Conservation (phyloP, 306 rosid genomes). For the Comarum palustre region DNA sequence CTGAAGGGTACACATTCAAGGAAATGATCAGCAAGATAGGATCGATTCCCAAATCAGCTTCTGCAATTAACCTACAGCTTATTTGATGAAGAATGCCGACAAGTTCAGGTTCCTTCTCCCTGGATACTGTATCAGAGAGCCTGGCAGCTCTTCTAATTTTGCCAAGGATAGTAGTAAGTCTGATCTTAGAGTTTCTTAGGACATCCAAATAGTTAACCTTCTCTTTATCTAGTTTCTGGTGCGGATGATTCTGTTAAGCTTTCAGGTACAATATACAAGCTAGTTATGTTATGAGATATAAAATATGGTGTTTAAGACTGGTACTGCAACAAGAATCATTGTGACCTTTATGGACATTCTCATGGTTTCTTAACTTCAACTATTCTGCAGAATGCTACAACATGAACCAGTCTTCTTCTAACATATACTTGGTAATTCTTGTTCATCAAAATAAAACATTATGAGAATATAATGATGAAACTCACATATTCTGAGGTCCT, state of each 20-base stretch:
- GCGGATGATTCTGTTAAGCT: not conserved
- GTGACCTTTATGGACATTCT: not conserved
- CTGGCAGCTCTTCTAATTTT: conserved; percentile 1
- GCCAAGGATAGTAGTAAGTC: not conserved
- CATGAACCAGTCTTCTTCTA: not conserved
- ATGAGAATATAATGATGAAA: too few species aligned
- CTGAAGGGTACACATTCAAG: conserved; percentile 74
- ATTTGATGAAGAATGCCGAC: conserved; percentile 42
- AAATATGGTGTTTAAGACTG: not conserved
- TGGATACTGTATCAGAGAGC: conserved; percentile 70
- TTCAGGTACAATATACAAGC: not conserved
- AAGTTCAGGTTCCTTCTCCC: conserved; percentile 80
- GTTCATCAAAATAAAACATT: not conserved
- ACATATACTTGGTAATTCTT: not conserved
- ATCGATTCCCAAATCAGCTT: conserved; percentile 70
- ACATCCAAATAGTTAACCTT: not conserved
- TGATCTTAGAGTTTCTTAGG: not conserved
- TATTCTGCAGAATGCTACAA: not conserved
- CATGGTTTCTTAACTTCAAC: not conserved
- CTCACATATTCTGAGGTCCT: conserved; percentile 36
- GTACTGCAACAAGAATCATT: not conserved
- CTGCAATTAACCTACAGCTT: conserved; percentile 78
- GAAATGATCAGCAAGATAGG: conserved; percentile 83
- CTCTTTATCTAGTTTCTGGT: not conserved
- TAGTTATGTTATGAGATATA: not conserved